These are phyloP conservation scores for Ganoderma resinaceum DNA, from an alignment of 1,284 basidiomycete species.

Conservation along the genomic window DNA sequence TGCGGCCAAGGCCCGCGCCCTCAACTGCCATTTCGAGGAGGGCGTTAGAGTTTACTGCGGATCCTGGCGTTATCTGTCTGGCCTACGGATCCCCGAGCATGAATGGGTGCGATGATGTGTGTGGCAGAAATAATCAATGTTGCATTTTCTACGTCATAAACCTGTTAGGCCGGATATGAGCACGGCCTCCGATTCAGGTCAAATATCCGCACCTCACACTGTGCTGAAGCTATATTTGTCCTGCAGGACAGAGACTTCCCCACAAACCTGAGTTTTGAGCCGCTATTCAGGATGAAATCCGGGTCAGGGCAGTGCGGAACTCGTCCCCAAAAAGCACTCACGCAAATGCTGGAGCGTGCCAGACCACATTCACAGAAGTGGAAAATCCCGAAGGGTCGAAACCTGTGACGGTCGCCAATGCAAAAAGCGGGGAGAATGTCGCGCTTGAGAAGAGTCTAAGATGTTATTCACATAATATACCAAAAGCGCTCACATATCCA, in stretches of 20 bases:
- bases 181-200: background rate
- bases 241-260: constrained; percentile 33
- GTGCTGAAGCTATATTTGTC: constrained; percentile 30
- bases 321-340: constrained; percentile 19
- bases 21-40: background rate
- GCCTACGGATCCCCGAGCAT: background rate
- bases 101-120: constrained; percentile 33
- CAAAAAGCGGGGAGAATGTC: constrained; percentile 36
- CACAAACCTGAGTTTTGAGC: constrained; percentile 34
- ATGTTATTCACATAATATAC: background rate
- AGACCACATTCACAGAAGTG: constrained; percentile 35
- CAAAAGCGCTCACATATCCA: constrained; percentile 37
- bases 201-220: constrained; percentile 34
- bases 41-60: background rate
- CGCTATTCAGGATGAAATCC: constrained; percentile 15
- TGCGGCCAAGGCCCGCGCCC: background rate
- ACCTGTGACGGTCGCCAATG: constrained; percentile 29
- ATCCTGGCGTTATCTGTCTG: background rate
- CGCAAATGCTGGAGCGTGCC: constrained; percentile 35
- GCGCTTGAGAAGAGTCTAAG: constrained; percentile 18
- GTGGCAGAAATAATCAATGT: constrained; percentile 35
- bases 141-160: constrained; percentile 36
- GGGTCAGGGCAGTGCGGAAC: background rate
- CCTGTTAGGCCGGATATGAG: constrained; percentile 20
- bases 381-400: constrained; percentile 36